A percentile compares a stretch with the other conserved stretches of the same genome.
Evolutionary conservation across 2,329 filamentous ascomycete genomes (phyloP).

Genomic region (Aaosphaeria arxii): DNA sequence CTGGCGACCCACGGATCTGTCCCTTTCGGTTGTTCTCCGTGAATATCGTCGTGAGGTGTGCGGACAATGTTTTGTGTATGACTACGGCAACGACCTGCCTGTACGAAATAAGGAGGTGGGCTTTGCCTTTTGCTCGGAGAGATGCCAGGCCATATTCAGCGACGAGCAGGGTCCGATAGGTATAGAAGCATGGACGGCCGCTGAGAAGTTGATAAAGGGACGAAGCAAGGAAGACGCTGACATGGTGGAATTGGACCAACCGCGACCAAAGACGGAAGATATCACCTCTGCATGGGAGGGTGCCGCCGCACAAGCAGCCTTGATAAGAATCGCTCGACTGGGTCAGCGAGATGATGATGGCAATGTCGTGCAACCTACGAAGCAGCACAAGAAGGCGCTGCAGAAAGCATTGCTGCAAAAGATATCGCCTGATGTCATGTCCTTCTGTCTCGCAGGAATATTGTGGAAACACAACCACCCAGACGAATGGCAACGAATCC

Average conservation of each 20-base stretch:
- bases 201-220: constrained; percentile 30
- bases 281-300: constrained; percentile 27
- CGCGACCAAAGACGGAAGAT: constrained; percentile 23
- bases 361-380: constrained; percentile 18
- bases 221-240: constrained; percentile 30
- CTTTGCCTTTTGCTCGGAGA: constrained; percentile 42
- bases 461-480: constrained; percentile 31
- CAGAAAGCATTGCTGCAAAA: constrained; percentile 25
- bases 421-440: constrained; percentile 39
- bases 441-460: constrained; percentile 41
- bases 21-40: constrained; percentile 41
- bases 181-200: constrained; percentile 30
- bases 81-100: constrained; percentile 40
- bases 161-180: constrained; percentile 23
- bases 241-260: constrained; percentile 28
- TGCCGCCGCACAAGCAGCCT: constrained; percentile 16
- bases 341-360: not conserved
- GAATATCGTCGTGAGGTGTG: constrained; percentile 50
- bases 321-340: constrained; percentile 25
- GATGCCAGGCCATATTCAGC: constrained; percentile 38
- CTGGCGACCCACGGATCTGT: constrained; percentile 36
- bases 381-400: constrained; percentile 30
- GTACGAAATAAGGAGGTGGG: constrained; percentile 38
- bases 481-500: constrained; percentile 27
- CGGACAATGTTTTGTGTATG: constrained; percentile 46